phyloP scores from a whole-genome alignment of 2,329 filamentous ascomycete species.

The Pseudodiploospora longispora region DNA sequence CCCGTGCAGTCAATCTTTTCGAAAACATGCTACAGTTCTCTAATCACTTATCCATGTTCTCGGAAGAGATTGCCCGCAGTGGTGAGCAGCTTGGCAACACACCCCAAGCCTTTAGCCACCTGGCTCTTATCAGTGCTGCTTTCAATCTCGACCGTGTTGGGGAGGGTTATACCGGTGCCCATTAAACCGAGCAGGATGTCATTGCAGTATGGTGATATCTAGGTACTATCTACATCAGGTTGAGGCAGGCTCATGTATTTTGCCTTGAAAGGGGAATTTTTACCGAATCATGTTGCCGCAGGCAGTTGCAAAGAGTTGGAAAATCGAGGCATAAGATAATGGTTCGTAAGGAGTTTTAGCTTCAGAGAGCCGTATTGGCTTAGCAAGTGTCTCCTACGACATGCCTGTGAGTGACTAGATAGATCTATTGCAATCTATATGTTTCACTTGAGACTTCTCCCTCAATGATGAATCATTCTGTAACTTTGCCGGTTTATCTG shows the following conservation, averaged over 20 bases:
- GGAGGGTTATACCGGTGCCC: conserved; percentile 14
- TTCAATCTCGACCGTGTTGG: conserved; percentile 60
- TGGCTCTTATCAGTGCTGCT: conserved; percentile 67
- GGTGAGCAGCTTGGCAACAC: conserved; percentile 76
- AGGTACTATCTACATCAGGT: not conserved
- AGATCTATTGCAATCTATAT: no score
- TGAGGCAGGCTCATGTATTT: not conserved
- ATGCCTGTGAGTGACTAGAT: no score
- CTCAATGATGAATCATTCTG: no score
- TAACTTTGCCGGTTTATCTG: no score
- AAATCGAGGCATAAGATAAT: no score
- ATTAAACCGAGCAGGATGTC: not conserved
- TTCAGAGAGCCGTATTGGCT: no score
- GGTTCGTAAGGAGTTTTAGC: no score
- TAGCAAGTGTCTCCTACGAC: no score
- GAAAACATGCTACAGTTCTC: conserved; percentile 71
- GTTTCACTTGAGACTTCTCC: no score
- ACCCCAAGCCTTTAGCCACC: conserved; percentile 69
- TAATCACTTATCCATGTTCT: conserved; percentile 72
- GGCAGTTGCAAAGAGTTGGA: no score
- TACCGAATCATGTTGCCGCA: no score
- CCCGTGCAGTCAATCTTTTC: conserved; percentile 58
- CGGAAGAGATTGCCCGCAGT: conserved; percentile 65
- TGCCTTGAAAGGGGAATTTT: not conserved
- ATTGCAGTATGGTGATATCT: not conserved